Base-by-base conservation (phyloP, 2,329 filamentous ascomycete genomes). In the Pseudogymnoascus sp. region DNA sequence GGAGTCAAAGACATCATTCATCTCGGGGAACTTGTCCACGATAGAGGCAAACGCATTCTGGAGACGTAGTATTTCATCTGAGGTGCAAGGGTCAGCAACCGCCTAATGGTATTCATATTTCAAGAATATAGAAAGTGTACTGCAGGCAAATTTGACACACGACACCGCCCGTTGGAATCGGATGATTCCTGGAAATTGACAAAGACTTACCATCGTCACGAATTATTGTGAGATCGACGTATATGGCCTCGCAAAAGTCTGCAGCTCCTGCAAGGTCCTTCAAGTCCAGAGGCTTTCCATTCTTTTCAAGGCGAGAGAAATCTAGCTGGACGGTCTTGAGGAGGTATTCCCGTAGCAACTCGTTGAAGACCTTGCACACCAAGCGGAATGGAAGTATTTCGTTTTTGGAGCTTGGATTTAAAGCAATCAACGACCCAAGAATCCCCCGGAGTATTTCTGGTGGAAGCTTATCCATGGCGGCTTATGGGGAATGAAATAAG, bases 181-280 rank as follows among this genome's bases (percentile, higher is more conserved):
- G 4, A 53, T 33, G 43, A 53, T 53, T 33, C 28, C n/a, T 53
- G 28, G 43, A 12, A 18, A 11, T 22, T 37, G 18, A 25, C 25
- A 37, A 15, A 6, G 37, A 65, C 75, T 65, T 71, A 81, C 80
- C 67, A 60, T 81, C 78, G 66, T 82, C 80, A 65, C 80, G 75
- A 37, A 82, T 69, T 14, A 81, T 74, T 77, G 80, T 81, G 68
- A 82, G 70, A 66, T 82, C 80, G 57, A 82, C 72, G 62, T 78
- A 80, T 4, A 82, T 66, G 30, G 77, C 76, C 65, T 76, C 76
- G 72, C 78, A 80, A n/a, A 78, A 71, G 30, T 74, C 72, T 2
- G 77, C 79, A 58, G 80, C 73, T 2, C 75, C 76, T 64, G 75
- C 73, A n/a, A 82, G 68, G 6, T 74, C 75, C 66, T 74, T 72